Conservation (phyloP, 495 filamentous ascomycete genomes). For the Thozetella sp. region DNA sequence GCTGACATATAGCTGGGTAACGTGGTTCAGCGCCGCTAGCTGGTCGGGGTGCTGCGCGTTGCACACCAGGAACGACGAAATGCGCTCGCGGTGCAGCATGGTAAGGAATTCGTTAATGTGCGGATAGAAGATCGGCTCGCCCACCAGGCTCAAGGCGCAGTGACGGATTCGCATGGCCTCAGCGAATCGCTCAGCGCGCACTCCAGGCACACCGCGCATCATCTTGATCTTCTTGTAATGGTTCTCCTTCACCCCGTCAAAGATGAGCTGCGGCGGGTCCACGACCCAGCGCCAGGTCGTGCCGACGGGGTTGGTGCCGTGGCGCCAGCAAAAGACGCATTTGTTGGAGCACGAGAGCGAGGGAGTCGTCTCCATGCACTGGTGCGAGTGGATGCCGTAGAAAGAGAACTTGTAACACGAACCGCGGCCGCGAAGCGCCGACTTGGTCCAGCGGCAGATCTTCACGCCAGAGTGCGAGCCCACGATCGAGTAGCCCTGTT, state of each 20-base stretch:
- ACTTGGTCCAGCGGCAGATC: slow-evolving; percentile 98
- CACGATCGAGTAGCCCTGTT: slow-evolving; percentile 94
- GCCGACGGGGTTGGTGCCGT: slow-evolving; percentile 95
- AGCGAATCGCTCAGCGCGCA: slow-evolving; percentile 86
- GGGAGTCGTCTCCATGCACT: slow-evolving; percentile 97
- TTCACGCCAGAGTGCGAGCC: slow-evolving; percentile 96
- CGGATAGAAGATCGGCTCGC: slow-evolving; percentile 97
- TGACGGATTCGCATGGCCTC: slow-evolving; percentile 93
- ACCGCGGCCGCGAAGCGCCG: slow-evolving; percentile 89
- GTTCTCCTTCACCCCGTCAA: slow-evolving; percentile 83
- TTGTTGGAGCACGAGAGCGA: slow-evolving; percentile 97
- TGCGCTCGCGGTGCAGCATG: slow-evolving; percentile 80
- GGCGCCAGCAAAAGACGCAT: slow-evolving; percentile 98
- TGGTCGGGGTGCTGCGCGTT: slow-evolving; percentile 98
- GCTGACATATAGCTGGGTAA: slow-evolving; percentile 93
- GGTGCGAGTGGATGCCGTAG: slow-evolving; percentile 93
- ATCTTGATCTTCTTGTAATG: slow-evolving; percentile 98
- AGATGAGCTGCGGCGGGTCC: slow-evolving; percentile 86
- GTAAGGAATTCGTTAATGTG: slow-evolving; percentile 89
- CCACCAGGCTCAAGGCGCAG: slow-evolving; percentile 88
- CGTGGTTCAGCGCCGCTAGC: slow-evolving; percentile 74
- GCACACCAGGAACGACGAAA: slow-evolving; percentile 94
- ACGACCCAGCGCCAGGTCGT: slow-evolving; percentile 97
- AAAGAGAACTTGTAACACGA: slow-evolving; percentile 98
- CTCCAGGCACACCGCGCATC: slow-evolving; percentile 90